phyloP scores from a whole-genome alignment of 306 rosid species.

The Casuarina cunninghamiana region DNA sequence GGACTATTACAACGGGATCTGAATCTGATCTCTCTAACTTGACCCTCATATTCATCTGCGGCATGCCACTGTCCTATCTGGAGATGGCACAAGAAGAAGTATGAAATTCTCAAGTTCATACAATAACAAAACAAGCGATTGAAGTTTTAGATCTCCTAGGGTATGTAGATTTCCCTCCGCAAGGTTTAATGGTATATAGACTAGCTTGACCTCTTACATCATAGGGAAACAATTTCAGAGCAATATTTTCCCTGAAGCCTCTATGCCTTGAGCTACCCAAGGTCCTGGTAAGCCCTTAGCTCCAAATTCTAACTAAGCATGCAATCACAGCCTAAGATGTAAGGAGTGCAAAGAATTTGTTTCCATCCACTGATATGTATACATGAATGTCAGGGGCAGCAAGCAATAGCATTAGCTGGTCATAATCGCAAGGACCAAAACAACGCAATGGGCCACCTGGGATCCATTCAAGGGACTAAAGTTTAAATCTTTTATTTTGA shows the following conservation, averaged over 20 bases:
- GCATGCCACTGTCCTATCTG: slow-evolving; percentile 98
- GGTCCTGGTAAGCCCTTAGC: not conserved
- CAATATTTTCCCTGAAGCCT: not conserved
- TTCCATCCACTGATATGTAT: not conserved
- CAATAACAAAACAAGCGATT: not conserved
- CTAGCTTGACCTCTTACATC: not conserved
- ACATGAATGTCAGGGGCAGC: not conserved
- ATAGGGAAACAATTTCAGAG: not conserved
- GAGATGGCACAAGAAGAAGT: slow-evolving; percentile 30
- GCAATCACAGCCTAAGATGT: not conserved
- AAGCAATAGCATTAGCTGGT: not conserved
- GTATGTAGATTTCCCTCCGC: not conserved
- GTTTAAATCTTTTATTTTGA: not conserved
- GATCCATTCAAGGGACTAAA: not conserved
- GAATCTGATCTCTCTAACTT: slow-evolving; percentile 87
- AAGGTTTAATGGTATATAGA: not conserved
- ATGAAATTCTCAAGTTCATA: slow-evolving; percentile 23
- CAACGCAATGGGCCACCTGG: not conserved
- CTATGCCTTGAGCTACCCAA: not conserved
- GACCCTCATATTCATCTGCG: slow-evolving; percentile 91
- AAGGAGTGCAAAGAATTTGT: not conserved
- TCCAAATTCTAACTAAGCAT: not conserved
- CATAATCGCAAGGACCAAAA: not conserved
- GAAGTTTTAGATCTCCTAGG: not conserved
- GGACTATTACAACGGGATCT: slow-evolving; percentile 93